These are phyloP conservation scores for Trichoderma arundinaceum DNA, from an alignment of 2,329 filamentous ascomycete genomes.

Conservation along the genomic window DNA sequence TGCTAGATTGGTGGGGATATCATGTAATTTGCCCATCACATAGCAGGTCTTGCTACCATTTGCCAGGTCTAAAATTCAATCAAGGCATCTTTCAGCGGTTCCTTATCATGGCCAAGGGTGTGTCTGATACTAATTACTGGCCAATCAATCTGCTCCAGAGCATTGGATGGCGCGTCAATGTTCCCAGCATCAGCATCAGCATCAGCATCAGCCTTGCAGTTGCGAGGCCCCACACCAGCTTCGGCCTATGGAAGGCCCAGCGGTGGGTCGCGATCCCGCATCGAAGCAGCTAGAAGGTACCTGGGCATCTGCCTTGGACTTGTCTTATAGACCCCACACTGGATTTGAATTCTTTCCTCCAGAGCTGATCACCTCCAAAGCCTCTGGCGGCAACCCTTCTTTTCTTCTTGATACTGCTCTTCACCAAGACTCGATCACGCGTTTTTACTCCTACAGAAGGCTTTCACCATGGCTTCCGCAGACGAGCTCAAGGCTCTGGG, in stretches of 20 bases:
- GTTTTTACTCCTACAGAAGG: too few relatives aligned
- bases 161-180: too few relatives aligned
- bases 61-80: too few relatives aligned
- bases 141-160: too few relatives aligned
- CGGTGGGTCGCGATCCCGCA: slow-evolving; percentile 39
- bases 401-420: slow-evolving; percentile 22
- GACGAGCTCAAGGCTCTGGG: slow-evolving; percentile 93
- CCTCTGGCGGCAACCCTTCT: slow-evolving; percentile 8
- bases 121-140: too few relatives aligned
- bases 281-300: slow-evolving; percentile 53
- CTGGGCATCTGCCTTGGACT: slow-evolving; percentile 21
- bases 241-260: slow-evolving; percentile 42
- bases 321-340: slow-evolving; percentile 41
- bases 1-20: too few relatives aligned
- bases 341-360: slow-evolving; percentile 21
- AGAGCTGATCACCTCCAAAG: slow-evolving; percentile 26
- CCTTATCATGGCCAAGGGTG: too few relatives aligned
- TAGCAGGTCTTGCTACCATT: too few relatives aligned
- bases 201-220: background rate
- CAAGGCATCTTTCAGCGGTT: too few relatives aligned
- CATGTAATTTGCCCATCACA: too few relatives aligned
- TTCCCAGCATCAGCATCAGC: background rate
- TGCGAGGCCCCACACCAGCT: slow-evolving; percentile 35
- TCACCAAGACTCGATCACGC: background rate
- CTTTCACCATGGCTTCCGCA: slow-evolving; percentile 59